Evolutionary conservation across 805 yeast genomes (phyloP), one percentile per base, ranked within the genome.

Genomic region (Ogataea sp.): DNA sequence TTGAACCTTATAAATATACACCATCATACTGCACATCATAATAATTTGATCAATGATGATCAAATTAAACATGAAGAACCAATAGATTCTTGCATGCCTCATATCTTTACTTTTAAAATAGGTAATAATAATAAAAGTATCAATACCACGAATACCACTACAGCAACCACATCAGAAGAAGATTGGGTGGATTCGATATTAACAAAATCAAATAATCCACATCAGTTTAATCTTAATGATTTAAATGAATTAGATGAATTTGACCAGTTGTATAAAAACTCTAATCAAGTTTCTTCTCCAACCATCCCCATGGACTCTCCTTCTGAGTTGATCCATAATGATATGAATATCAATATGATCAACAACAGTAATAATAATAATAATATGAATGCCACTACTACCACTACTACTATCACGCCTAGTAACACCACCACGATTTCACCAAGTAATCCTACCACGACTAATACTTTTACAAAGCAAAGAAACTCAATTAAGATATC

Each of bases 131-230:
- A 17, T 20, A 31, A 20, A 10, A 31, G 8, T 31, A 31, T n/a
- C 9, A 20, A 9, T 29, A 6, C 20, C 13, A 8, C n/a, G 7
- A n/a, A 32, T n/a, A 4, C 34, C 4, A 9, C 20, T 9, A 15
- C 6, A 6, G 16, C 6, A 16, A 6, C 20, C 5, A 5, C 7
- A 16, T 13, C 25, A 13, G 7, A 20, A 32, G 18, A 32, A 14
- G 17, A 32, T 14, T 32, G 34, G 34, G 34, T 32, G 5, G 34
- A 32, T 32, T 32, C 34, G 4, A 32, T 32, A 17, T 18, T 30
- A 18, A 6, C 9, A 30, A 18, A 16, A 11, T 20, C 17, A 11
- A 16, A 30, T 8, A 14, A 17, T 4, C 11, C 20, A 9, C 9
- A 9, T 14, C 6, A 30, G 13, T 17, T 11, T 10, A 7, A 20